Conservation (phyloP, 805 yeast genomes). For the Yarrowia yakushimensis region DNA sequence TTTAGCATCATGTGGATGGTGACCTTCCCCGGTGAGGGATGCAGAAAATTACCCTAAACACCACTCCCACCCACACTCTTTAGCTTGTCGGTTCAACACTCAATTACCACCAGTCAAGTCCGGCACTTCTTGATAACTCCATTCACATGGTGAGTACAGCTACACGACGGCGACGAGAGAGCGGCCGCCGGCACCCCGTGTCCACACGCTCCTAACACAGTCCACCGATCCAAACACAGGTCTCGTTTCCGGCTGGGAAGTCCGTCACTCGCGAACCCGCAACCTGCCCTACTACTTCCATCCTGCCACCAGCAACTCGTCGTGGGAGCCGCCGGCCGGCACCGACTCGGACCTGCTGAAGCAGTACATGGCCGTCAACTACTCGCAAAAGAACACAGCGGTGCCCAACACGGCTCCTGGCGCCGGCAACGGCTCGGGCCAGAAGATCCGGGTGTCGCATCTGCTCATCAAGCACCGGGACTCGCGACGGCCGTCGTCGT, state of each 20-base stretch:
- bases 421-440: slow-evolving; percentile 34
- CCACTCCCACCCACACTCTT: not conserved
- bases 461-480: slow-evolving; percentile 77
- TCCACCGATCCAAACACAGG: slow-evolving; percentile 51
- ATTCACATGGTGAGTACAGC: slow-evolving; percentile 1
- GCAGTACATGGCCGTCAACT: slow-evolving; percentile 48
- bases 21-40: slow-evolving; percentile 14
- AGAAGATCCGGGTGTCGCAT: slow-evolving; percentile 77
- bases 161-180: too few species aligned
- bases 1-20: not conserved
- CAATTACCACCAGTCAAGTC: not conserved
- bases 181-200: not conserved
- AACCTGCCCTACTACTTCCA: slow-evolving; percentile 81
- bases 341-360: slow-evolving; percentile 61
- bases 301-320: slow-evolving; percentile 63
- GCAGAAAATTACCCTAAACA: not conserved
- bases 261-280: slow-evolving; percentile 72
- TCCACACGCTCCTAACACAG: not conserved
- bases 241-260: slow-evolving; percentile 80
- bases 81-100: not conserved
- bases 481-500: slow-evolving; percentile 86
- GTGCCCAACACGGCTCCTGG: slow-evolving; percentile 28
- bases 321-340: slow-evolving; percentile 91
- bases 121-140: not conserved
- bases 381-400: slow-evolving; percentile 33